These are phyloP conservation scores for Auriscalpium orientale DNA, from an alignment of 768 basidiomycete species.

Conservation along the genomic window DNA sequence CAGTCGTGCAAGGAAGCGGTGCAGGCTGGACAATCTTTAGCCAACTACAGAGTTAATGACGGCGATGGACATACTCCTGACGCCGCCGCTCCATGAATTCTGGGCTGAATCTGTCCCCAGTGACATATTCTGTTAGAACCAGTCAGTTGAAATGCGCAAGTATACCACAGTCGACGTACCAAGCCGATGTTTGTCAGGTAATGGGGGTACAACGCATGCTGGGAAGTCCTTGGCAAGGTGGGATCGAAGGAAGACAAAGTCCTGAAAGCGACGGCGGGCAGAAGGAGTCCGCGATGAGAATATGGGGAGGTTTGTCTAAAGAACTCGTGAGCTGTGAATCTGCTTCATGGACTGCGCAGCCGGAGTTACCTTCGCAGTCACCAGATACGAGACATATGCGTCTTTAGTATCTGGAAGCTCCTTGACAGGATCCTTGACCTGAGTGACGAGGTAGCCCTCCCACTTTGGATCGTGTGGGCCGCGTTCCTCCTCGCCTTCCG, in stretches of 20 bases:
- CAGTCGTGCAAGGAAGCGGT: constrained; percentile 86
- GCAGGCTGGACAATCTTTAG: constrained; percentile 47
- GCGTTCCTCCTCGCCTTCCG: constrained; percentile 55
- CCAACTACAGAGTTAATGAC: not conserved
- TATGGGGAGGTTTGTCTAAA: constrained; percentile 82
- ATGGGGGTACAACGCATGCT: constrained; percentile 93
- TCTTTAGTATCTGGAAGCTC: constrained; percentile 97
- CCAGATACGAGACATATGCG: constrained; percentile 90
- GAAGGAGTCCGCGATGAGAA: constrained; percentile 72
- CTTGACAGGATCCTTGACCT: constrained; percentile 89
- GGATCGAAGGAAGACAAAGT: constrained; percentile 90
- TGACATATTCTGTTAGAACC: constrained; percentile 73
- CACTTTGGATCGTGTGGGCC: constrained; percentile 79
- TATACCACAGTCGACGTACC: constrained; percentile 43
- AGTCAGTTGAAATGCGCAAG: constrained; percentile 2
- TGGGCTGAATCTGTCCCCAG: constrained; percentile 93
- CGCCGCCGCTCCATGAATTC: constrained; percentile 95
- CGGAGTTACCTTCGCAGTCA: constrained; percentile 67
- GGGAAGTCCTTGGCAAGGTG: constrained; percentile 88
- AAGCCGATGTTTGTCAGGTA: constrained; percentile 94
- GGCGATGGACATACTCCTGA: constrained; percentile 54
- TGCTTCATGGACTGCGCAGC: constrained; percentile 1
- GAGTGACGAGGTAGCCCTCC: constrained; percentile 79
- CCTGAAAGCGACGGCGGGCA: constrained; percentile 86
- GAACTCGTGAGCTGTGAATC: not conserved